These are phyloP conservation scores for Vishniacozyma victoriae DNA, from an alignment of 768 basidiomycete genomes.

Conservation along the genomic window DNA sequence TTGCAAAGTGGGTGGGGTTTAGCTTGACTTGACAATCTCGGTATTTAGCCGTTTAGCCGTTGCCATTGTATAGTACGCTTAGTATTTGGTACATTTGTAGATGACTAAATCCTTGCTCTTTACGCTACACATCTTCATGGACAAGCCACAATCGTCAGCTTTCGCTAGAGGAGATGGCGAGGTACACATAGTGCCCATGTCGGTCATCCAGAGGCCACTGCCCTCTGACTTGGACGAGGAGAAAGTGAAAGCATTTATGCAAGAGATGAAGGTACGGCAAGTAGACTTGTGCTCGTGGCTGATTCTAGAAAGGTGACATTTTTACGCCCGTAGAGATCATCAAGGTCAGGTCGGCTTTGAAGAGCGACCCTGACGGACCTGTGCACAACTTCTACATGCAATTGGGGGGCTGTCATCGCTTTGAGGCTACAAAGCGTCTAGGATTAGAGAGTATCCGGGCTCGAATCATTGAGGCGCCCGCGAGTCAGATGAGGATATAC, in stretches of 20 bases:
- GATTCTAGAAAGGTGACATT: constrained; percentile 38
- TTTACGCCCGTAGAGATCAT: constrained; percentile 48
- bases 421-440: constrained; percentile 46
- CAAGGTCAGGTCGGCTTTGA: constrained; percentile 30
- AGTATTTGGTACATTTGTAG: too few species aligned
- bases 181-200: constrained; percentile 42
- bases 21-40: too few species aligned
- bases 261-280: constrained; percentile 42
- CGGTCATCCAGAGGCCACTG: constrained; percentile 44
- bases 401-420: constrained; percentile 48
- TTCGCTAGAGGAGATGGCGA: constrained; percentile 22
- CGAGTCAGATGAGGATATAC: constrained; percentile 42
- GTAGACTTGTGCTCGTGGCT: neutral
- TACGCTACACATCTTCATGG: too few species aligned
- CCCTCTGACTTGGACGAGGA: constrained; percentile 44
- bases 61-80: too few species aligned
- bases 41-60: too few species aligned
- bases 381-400: constrained; percentile 42
- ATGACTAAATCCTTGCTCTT: too few species aligned
- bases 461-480: constrained; percentile 46
- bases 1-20: too few species aligned
- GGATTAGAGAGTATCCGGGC: constrained; percentile 39
- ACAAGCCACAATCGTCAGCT: constrained; percentile 19
- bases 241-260: constrained; percentile 46
- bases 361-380: constrained; percentile 18